Percentiles rank a stretch among this genome's conserved stretches.
Conservation (phyloP, 2,329 filamentous ascomycete genomes). For the Colletotrichum sp. region DNA sequence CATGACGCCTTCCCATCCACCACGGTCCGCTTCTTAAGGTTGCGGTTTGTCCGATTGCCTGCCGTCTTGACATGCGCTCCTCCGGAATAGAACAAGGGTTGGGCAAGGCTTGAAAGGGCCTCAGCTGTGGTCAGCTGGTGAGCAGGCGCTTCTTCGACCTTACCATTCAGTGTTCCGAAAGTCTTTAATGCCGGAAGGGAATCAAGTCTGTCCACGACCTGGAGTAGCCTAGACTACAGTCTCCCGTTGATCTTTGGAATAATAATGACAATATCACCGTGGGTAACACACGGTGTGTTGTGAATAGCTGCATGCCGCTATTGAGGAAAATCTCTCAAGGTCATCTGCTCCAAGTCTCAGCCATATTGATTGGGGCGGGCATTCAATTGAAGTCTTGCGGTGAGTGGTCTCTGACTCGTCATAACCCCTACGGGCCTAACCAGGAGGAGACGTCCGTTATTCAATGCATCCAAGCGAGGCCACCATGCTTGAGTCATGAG, state of each 20-base stretch:
- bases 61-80: neutral
- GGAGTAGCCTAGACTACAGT: neutral
- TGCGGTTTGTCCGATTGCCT: neutral
- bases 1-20: neutral
- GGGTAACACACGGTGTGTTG: no score
- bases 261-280: neutral
- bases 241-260: neutral
- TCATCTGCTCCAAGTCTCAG: neutral
- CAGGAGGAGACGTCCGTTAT: neutral
- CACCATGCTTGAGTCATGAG: neutral
- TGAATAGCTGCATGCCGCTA: neutral
- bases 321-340: neutral
- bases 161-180: accelerated
- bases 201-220: neutral
- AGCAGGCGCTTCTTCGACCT: neutral
- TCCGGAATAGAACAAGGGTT: neutral
- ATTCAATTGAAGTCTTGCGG: neutral
- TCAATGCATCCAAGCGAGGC: neutral
- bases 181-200: accelerated
- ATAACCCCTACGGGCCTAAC: neutral
- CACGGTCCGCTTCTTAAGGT: neutral
- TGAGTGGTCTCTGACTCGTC: neutral
- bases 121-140: neutral
- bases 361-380: neutral
- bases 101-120: neutral